A percentile compares a stretch with the other conserved stretches of the same genome.
phyloP scores from a whole-genome alignment of 305 asterid genomes.

The Fraxinus xanthoxyloides region DNA sequence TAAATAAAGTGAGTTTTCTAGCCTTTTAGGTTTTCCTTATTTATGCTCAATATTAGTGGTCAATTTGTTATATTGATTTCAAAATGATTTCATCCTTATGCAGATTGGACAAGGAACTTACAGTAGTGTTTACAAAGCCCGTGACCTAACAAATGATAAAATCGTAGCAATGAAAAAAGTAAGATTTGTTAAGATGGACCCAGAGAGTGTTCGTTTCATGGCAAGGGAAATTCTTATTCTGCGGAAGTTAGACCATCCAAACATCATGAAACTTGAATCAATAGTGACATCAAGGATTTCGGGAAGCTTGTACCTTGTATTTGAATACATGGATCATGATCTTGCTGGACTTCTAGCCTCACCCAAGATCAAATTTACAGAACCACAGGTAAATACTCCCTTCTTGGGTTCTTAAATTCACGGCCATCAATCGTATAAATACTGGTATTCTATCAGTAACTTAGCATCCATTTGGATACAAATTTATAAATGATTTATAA shows the following conservation, averaged over 20 bases:
- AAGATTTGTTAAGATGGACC: constrained; percentile 79
- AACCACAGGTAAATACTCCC: constrained; percentile 56
- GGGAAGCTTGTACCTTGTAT: constrained; percentile 77
- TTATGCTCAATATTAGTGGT: not conserved
- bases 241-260: constrained; percentile 84
- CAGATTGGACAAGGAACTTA: constrained; percentile 97
- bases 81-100: constrained; percentile 12
- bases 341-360: constrained; percentile 75
- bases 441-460: not conserved
- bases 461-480: not conserved
- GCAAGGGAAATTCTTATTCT: constrained; percentile 79
- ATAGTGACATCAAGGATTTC: constrained; percentile 73
- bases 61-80: not conserved
- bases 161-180: constrained; percentile 91
- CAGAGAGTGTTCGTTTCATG: constrained; percentile 90
- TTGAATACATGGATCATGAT: constrained; percentile 95
- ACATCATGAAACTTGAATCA: constrained; percentile 84
- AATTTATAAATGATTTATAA: no score
- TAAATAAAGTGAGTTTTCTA: constrained; percentile 59
- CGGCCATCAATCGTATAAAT: not conserved
- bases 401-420: not conserved
- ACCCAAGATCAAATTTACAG: constrained; percentile 64
- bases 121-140: constrained; percentile 83
- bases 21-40: constrained; percentile 2
- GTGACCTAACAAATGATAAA: constrained; percentile 56